Evolutionary conservation across 2,329 filamentous ascomycete species (phyloP).

Genomic region (Cladosporium phlei): DNA sequence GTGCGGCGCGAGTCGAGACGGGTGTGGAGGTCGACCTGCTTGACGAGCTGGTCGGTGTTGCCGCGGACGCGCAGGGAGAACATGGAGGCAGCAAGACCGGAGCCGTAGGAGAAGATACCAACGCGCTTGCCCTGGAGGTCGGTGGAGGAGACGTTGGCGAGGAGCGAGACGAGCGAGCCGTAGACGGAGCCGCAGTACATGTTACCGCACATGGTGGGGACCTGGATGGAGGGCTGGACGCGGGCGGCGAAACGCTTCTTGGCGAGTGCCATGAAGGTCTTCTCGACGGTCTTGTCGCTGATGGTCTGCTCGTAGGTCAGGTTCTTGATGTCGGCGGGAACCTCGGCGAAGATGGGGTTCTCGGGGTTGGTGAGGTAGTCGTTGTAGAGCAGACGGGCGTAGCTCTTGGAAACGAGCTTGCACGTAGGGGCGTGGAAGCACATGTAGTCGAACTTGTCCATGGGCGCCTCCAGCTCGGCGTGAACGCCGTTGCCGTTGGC

Average conservation of each 20-base stretch:
- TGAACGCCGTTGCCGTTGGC: conserved; percentile 37
- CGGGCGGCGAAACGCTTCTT: conserved; percentile 49
- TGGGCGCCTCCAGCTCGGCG: conserved; percentile 39
- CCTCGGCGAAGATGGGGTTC: conserved; percentile 47
- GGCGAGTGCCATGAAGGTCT: conserved; percentile 48
- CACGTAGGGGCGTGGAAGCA: conserved; percentile 52
- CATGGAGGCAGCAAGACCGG: conserved; percentile 47
- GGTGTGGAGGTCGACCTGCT: conserved; percentile 45
- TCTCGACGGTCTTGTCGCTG: conserved; percentile 50
- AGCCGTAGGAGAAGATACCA: conserved; percentile 50
- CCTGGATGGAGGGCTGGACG: conserved; percentile 47
- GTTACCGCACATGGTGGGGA: conserved; percentile 52
- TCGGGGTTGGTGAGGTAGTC: conserved; percentile 45
- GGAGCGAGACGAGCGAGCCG: conserved; percentile 44
- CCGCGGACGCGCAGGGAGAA: conserved; percentile 48
- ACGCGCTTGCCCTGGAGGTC: conserved; percentile 48
- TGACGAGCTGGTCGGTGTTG: conserved; percentile 42
- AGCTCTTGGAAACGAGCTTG: conserved; percentile 53
- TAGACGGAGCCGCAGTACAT: conserved; percentile 53
- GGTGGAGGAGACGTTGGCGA: conserved; percentile 43
- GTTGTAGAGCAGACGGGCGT: conserved; percentile 50
- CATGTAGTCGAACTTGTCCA: conserved; percentile 53
- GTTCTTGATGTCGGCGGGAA: conserved; percentile 45
- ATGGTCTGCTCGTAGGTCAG: conserved; percentile 44
- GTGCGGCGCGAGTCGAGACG: conserved; percentile 42